phyloP scores from a whole-genome alignment of 176 grass and related monocot species.

The Calamus simplicifolius region DNA sequence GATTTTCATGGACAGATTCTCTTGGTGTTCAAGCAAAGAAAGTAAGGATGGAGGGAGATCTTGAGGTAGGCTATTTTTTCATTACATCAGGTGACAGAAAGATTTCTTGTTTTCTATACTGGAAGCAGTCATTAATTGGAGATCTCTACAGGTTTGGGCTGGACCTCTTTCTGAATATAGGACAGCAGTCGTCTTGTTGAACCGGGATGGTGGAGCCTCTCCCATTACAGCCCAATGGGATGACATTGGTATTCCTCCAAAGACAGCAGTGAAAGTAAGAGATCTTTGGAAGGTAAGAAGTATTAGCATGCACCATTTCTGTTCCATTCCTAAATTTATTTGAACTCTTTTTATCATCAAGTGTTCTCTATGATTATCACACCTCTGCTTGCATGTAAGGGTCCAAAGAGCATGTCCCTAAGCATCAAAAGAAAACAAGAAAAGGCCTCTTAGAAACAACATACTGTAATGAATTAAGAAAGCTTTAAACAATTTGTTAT shows the following conservation, averaged over 20 bases:
- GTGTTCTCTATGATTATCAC: too few species aligned
- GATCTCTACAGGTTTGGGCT: constrained; percentile 37
- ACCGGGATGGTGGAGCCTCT: constrained; percentile 30
- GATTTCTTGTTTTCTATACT: too few species aligned
- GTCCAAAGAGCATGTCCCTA: too few species aligned
- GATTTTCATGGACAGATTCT: constrained; percentile 28
- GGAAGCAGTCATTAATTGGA: too few species aligned
- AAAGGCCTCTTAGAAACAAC: too few species aligned
- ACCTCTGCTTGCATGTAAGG: too few species aligned
- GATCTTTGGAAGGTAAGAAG: constrained; percentile 5
- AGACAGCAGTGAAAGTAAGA: constrained; percentile 42
- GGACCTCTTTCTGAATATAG: constrained; percentile 47
- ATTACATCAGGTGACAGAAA: neutral
- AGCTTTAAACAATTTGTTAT: too few species aligned
- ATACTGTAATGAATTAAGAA: too few species aligned
- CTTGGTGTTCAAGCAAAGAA: constrained; percentile 87
- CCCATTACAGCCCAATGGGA: constrained; percentile 55
- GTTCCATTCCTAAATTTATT: too few species aligned
- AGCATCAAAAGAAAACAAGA: too few species aligned
- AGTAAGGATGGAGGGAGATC: constrained; percentile 77
- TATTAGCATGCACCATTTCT: neutral
- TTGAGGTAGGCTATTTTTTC: constrained; percentile 25
- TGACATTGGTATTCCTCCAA: constrained; percentile 59
- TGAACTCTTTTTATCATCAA: too few species aligned
- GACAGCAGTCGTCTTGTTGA: constrained; percentile 48